phyloP scores from a whole-genome alignment of 805 yeast species.

The Komagataella pseudopastoris region DNA sequence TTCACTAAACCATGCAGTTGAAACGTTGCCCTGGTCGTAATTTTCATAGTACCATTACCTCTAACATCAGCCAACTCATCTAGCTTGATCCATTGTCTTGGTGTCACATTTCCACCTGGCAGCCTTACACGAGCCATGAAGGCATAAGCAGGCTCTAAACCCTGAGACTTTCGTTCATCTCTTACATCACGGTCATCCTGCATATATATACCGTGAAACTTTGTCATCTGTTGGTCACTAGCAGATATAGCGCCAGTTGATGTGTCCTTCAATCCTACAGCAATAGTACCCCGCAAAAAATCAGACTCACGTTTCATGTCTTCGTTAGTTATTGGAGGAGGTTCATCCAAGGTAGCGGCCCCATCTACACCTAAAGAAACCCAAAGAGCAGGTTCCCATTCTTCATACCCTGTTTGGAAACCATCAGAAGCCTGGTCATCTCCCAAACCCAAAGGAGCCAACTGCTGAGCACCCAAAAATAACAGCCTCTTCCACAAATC shows the following conservation, averaged over 20 bases:
- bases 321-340: conserved; percentile 83
- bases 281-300: conserved; percentile 86
- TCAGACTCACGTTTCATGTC: conserved; percentile 85
- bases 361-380: conserved; percentile 77
- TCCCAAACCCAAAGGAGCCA: conserved; percentile 75
- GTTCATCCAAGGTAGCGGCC: conserved; percentile 77
- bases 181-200: conserved; percentile 96
- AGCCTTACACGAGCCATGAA: conserved; percentile 94
- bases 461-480: conserved; percentile 59
- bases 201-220: conserved; percentile 97
- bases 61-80: conserved; percentile 69
- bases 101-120: conserved; percentile 86
- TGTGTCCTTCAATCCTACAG: conserved; percentile 66
- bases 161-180: conserved; percentile 84
- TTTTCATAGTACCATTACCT: conserved; percentile 88
- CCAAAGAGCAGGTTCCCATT: conserved; percentile 83
- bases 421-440: conserved; percentile 98
- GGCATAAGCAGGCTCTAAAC: conserved; percentile 90
- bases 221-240: conserved; percentile 84
- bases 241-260: conserved; percentile 88
- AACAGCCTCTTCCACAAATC: conserved; percentile 56
- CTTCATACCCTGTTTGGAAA: conserved; percentile 77
- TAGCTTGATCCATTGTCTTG: conserved; percentile 78
- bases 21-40: conserved; percentile 95
- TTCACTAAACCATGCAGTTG: conserved; percentile 93